Conservation (phyloP, 2,329 filamentous ascomycete genomes). For the Aaosphaeria pasadenensis region DNA sequence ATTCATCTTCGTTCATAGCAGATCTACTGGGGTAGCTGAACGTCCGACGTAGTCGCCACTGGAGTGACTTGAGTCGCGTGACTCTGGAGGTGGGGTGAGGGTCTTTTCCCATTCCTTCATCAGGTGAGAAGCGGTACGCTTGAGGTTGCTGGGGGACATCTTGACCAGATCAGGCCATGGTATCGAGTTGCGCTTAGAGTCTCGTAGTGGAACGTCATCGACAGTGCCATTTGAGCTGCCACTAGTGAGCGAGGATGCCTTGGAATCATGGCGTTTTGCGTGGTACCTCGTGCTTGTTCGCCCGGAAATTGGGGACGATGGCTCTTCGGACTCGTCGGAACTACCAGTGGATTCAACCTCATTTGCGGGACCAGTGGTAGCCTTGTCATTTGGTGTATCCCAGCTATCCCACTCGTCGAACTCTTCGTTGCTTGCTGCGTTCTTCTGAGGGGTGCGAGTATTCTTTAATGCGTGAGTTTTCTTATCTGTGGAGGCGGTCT, state of each 20-base stretch:
- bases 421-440: slow-evolving; percentile 39
- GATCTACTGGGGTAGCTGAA: slow-evolving; percentile 19
- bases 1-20: slow-evolving; percentile 7
- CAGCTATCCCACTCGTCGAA: slow-evolving; percentile 56
- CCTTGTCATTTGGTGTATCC: slow-evolving; percentile 46
- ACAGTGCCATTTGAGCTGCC: slow-evolving; percentile 24
- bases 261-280: slow-evolving; percentile 36
- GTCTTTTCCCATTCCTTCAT: slow-evolving; percentile 92
- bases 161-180: slow-evolving; percentile 71
- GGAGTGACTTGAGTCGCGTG: slow-evolving; percentile 25
- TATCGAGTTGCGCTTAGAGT: slow-evolving; percentile 40
- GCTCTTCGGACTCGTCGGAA: slow-evolving; percentile 51
- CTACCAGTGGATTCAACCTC: slow-evolving; percentile 29
- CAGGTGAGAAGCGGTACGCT: slow-evolving; percentile 76
- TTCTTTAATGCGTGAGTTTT: slow-evolving; percentile 37
- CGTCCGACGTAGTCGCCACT: slow-evolving; percentile 36
- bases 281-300: slow-evolving; percentile 50
- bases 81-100: slow-evolving; percentile 51
- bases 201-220: slow-evolving; percentile 20
- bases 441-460: slow-evolving; percentile 36
- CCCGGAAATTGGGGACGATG: slow-evolving; percentile 40
- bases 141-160: slow-evolving; percentile 71
- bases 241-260: slow-evolving; percentile 33
- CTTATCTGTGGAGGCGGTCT: slow-evolving; percentile 33
- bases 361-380: slow-evolving; percentile 34